Base-by-base conservation (phyloP, 2,329 filamentous ascomycete genomes). In the Venturia aucupariae region DNA sequence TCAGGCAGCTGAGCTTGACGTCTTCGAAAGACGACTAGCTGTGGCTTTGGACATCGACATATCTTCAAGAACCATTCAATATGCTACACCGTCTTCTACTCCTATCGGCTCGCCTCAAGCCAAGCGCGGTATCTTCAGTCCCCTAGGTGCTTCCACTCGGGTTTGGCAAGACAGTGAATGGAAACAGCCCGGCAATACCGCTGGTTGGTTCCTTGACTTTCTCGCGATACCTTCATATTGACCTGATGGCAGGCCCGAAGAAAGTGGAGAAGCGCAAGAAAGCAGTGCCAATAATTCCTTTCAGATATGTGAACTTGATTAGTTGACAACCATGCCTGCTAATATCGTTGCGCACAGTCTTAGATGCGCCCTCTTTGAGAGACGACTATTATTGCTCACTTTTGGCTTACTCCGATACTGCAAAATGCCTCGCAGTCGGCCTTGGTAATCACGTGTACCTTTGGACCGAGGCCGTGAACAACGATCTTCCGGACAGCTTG, bases 311-410 rank as follows among this genome's bases (percentile, higher is more conserved):
- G 60, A 15, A 57, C 13, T 27, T 54, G 15, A n/a, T 39, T 24
- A 10, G 4, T 38, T 59, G n/a, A 24, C 30, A 17, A 41, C 17
- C 61, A 41, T 38, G 62, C 44, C 11, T 22, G 62, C 62, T 63
- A 42, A 63, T 38, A 54, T 19, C 7, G 30, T 19, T 2, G 30
- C n/a, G 11, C 67, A 89, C 86, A 77, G 89, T 97, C 7, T 81
- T 99, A 5, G 91, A 97, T 76, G 93, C 93, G 10, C 92, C 92
- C 2, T 85, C 86, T 62, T 80, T 97, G n/a, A 86, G 91, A 65
- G 92, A 97, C 70, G 93, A 99, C 75, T 99, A 92, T 74, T 99
- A 99, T 74, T 97, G 92, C 76, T 94, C 92, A 0, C 82, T 92
- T 2, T 81, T 99, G 63, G 91, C 94, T 11, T 97, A 96, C 74